A percentile compares a stretch with the other conserved stretches of the same genome.
Evolutionary conservation across 495 filamentous ascomycete genomes (phyloP).

Genomic region (Aspergillus bertholletiae): DNA sequence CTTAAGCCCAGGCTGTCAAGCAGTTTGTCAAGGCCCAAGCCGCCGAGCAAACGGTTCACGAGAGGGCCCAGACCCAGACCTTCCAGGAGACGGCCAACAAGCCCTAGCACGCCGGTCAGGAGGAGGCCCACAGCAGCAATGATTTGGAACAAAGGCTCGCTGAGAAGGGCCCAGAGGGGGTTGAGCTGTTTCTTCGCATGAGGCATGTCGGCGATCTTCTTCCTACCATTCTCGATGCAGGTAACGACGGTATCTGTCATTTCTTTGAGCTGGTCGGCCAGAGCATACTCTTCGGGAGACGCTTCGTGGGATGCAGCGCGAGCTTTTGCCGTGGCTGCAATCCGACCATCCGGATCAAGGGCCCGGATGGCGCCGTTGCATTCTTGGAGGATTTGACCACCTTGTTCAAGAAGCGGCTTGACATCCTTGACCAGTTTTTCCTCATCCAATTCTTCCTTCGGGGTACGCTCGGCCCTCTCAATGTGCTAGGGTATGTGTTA

Average conservation of each 20-base stretch:
- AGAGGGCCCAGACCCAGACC: slow-evolving; percentile 83
- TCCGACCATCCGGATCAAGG: slow-evolving; percentile 83
- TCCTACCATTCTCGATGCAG: slow-evolving; percentile 84
- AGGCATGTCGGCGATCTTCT: slow-evolving; percentile 84
- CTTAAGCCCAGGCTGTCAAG: slow-evolving; percentile 72
- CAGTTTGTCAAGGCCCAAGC: slow-evolving; percentile 75
- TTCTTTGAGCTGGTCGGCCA: slow-evolving; percentile 82
- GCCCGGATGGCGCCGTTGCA: slow-evolving; percentile 88
- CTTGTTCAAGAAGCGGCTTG: slow-evolving; percentile 84
- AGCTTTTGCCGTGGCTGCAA: slow-evolving; percentile 81
- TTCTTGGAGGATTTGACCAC: slow-evolving; percentile 74
- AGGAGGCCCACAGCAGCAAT: slow-evolving; percentile 85
- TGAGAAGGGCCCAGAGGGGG: slow-evolving; percentile 78
- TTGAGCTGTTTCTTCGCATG: slow-evolving; percentile 92
- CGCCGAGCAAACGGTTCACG: slow-evolving; percentile 73
- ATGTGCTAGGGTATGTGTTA: slow-evolving; percentile 53
- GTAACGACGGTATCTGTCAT: slow-evolving; percentile 58
- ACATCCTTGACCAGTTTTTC: slow-evolving; percentile 82
- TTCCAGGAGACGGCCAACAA: slow-evolving; percentile 77
- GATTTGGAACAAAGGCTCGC: slow-evolving; percentile 87
- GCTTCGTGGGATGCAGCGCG: slow-evolving; percentile 78
- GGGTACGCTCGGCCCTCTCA: slow-evolving; percentile 74
- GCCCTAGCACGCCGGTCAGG: slow-evolving; percentile 73
- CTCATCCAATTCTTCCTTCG: slow-evolving; percentile 90
- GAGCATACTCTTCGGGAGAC: slow-evolving; percentile 77